Evolutionary conservation across 2,329 filamentous ascomycete species (phyloP), one percentile per base, ranked within the genome.

Genomic region (Diaporthe sp.): DNA sequence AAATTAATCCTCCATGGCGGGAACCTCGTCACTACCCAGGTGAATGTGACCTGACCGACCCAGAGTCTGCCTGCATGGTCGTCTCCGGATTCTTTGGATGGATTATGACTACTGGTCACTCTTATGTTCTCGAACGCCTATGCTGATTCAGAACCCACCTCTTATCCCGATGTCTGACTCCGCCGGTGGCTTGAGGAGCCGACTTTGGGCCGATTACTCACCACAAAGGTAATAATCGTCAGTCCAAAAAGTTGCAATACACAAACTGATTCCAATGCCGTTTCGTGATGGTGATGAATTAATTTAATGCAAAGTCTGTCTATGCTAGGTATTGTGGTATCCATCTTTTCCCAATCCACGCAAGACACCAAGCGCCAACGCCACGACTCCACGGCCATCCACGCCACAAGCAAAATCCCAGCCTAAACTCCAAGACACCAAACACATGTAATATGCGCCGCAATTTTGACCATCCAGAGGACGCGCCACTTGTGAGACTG

Each of bases 311-410:
- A 64, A 70, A 40, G 57, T 72, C 45, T 72, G 54, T 50, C 71
- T 70, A 35, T 69, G 38, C 45, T 33, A 67, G 70, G 61, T 73
- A 73, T 69, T 69, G 47, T 60, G 69, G 55, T 73, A 73, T 73
- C 58, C 58, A 47, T 45, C 50, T 68, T 25, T 55, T 47, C 19
- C 25, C 54, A 40, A 68, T 58, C n/a, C 28, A 40, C 54, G 64
- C 64, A 50, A 64, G n/a, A 70, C 55, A 50, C 70, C 35, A 55
- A 69, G 61, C 74, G 60, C 74, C 71, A 74, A 35, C 55, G 57
- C 61, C 50, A 69, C 25, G 22, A 52, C 57, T 38, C 42, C 40
- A n/a, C 19, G 17, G 40, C 55, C 57, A 35, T 68, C 38, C 50
- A 71, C 38, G 38, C 55, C 33, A 35, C 40, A 57, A 38, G 25